Base-by-base conservation (phyloP, 164 flowering plant genomes). In the Aristolochia fimbriata region DNA sequence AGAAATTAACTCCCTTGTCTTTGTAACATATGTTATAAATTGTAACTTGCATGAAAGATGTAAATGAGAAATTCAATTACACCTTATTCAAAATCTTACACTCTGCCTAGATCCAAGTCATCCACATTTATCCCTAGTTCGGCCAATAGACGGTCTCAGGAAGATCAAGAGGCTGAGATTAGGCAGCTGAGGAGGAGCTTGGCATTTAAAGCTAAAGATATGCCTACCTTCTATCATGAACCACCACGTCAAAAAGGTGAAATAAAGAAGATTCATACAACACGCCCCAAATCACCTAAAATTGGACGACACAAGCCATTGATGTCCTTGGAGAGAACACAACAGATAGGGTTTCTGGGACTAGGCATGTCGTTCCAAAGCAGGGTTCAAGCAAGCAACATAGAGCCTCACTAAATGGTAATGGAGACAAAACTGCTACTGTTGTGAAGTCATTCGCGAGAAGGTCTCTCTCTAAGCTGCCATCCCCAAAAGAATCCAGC, bases 161-260 rank as follows among this genome's bases (percentile, higher is more conserved):
- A 87, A 67, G 79, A 46, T 59, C 90, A 81, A 64, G 88, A 87
- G 55, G 91, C 80, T 57, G 95, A 85, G 67, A 81, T 90, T 61
- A 90, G 78, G 76, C 77, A 78, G 58, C 74, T 90, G 57, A 78
- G 97, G 65, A 84, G 83, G 81, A 85, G 81, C 74, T 70, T 90
- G 81, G 79, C 83, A 55, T 90, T 90, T 62, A 87, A 84, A 73
- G 97, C 97, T 62, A 69, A 82, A 50, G 92, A 95, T 1, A 85
- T 90, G 88, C 97, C 97, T 62, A 82, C 61, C 67, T 90, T 90
- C n/a, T 90, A 90, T 62, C 83, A 82, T 64, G 95, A 90, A 65
- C 95, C 95, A 64, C 84, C 58, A 25, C 70, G 87, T 66, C 88
- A 85, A 51, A 87, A 82, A 72, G 78, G 71, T 68, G 92, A 90